phyloP scores from a whole-genome alignment of 768 basidiomycete genomes.

The Vishniacozyma victoriae region DNA sequence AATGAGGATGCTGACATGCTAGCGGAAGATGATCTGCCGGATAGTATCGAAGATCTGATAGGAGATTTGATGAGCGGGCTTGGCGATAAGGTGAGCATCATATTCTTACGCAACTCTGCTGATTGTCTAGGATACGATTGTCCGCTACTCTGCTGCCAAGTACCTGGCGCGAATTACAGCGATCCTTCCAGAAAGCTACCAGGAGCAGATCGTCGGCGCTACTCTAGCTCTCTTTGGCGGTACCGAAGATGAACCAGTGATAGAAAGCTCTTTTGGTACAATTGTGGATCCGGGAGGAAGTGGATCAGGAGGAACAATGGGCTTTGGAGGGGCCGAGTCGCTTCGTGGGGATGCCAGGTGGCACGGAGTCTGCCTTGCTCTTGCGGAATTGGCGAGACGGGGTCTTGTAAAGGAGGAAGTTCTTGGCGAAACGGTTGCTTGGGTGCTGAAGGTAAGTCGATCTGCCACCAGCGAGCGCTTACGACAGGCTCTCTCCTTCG shows the following conservation, averaged over 20 bases:
- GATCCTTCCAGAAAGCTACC: conserved; percentile 68
- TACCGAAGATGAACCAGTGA: conserved; percentile 35
- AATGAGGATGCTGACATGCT: too few relatives aligned
- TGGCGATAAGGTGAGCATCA: conserved; percentile 65
- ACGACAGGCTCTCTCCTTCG: conserved; percentile 80
- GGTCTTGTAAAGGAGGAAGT: conserved; percentile 60
- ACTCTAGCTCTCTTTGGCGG: conserved; percentile 66
- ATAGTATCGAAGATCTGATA: conserved; percentile 67
- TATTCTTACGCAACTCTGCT: background rate
- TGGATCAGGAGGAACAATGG: conserved; percentile 27
- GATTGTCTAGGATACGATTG: conserved; percentile 75
- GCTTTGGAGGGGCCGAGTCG: conserved; percentile 31
- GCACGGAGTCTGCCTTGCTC: conserved; percentile 90
- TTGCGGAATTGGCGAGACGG: conserved; percentile 85
- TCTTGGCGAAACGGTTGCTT: conserved; percentile 63
- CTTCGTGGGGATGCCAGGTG: conserved; percentile 67
- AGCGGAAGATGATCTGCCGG: conserved; percentile 65
- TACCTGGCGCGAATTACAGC: conserved; percentile 78
- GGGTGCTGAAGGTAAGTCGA: conserved; percentile 67
- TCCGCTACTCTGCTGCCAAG: conserved; percentile 92
- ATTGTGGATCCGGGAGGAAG: conserved; percentile 38
- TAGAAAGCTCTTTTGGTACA: conserved; percentile 22
- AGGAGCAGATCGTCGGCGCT: conserved; percentile 73
- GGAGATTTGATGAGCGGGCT: conserved; percentile 66
- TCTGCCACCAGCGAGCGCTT: background rate